A percentile compares a stretch with the other conserved stretches of the same genome.
These are phyloP conservation scores for Solanum commersonii DNA, from an alignment of 257 asterid species.

Conservation along the genomic window DNA sequence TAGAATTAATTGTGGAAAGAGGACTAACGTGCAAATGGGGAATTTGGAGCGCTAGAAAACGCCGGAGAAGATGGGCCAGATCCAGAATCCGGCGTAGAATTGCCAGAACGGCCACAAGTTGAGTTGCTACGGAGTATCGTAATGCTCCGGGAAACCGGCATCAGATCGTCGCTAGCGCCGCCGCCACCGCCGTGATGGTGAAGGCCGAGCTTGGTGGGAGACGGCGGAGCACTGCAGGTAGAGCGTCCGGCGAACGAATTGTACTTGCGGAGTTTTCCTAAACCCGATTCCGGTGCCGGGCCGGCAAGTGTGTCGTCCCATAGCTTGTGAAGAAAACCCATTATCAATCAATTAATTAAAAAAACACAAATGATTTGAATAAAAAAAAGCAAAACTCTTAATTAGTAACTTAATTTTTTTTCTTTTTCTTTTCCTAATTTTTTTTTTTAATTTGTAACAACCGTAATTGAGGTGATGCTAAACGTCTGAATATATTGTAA, in stretches of 20 bases:
- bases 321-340: conserved; percentile 78
- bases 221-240: background rate
- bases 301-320: conserved; percentile 92
- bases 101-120: background rate
- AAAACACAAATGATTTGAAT: background rate
- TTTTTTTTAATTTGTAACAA: conserved; percentile 40
- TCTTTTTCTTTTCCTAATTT: background rate
- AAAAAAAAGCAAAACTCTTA: background rate
- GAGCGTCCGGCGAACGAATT: conserved; percentile 38
- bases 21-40: conserved; percentile 60
- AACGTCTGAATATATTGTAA: background rate
- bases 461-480: conserved; percentile 43
- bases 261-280: conserved; percentile 61
- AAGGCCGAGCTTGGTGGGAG: conserved; percentile 5
- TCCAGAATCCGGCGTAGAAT: conserved; percentile 29
- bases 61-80: conserved; percentile 53
- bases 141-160: conserved; percentile 48
- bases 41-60: conserved; percentile 32
- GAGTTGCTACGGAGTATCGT: conserved; percentile 34
- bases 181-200: background rate
- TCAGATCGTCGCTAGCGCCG: conserved; percentile 2
- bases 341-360: background rate
- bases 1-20: background rate
- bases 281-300: conserved; percentile 65
- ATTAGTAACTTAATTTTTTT: background rate